Percentiles rank a stretch among this genome's conserved stretches.
Conservation (phyloP, 352 stramenopile genomes). For the Chrysophaeum taylorii region DNA sequence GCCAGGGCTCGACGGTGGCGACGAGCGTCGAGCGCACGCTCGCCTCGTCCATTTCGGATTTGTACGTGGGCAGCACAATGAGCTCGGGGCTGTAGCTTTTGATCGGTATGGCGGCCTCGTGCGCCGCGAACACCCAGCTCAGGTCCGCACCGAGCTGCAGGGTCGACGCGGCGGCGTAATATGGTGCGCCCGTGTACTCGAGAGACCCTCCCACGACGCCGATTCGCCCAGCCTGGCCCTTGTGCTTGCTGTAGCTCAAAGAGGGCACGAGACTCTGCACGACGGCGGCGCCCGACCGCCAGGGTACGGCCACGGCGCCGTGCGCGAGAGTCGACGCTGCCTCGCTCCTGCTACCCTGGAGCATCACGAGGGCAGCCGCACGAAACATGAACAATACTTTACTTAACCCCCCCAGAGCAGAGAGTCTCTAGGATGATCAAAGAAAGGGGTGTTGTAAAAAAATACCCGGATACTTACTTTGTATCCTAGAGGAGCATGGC, state of each 20-base stretch:
- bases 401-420: too few relatives aligned
- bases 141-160: conserved; percentile 87
- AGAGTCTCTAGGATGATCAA: too few relatives aligned
- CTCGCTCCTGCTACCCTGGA: too few relatives aligned
- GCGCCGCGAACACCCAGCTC: conserved; percentile 82
- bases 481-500: too few relatives aligned
- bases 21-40: conserved; percentile 3
- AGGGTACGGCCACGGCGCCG: not conserved
- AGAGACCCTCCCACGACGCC: conserved; percentile 86
- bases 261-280: conserved; percentile 26
- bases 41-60: not conserved
- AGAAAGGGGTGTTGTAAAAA: too few relatives aligned
- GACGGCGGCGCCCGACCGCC: not conserved
- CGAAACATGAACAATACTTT: too few relatives aligned
- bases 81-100: conserved; percentile 50
- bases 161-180: conserved; percentile 82
- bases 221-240: conserved; percentile 60
- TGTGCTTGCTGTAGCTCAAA: conserved; percentile 36
- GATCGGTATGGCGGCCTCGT: conserved; percentile 83
- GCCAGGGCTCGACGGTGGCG: conserved; percentile 6
- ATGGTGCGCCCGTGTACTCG: conserved; percentile 92
- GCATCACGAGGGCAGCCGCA: too few relatives aligned
- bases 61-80: conserved; percentile 23
- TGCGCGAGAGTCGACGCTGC: too few relatives aligned
- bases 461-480: too few relatives aligned